Base-by-base conservation (phyloP, 1,139 yeast species). In the Yamadazyma atlantica region DNA sequence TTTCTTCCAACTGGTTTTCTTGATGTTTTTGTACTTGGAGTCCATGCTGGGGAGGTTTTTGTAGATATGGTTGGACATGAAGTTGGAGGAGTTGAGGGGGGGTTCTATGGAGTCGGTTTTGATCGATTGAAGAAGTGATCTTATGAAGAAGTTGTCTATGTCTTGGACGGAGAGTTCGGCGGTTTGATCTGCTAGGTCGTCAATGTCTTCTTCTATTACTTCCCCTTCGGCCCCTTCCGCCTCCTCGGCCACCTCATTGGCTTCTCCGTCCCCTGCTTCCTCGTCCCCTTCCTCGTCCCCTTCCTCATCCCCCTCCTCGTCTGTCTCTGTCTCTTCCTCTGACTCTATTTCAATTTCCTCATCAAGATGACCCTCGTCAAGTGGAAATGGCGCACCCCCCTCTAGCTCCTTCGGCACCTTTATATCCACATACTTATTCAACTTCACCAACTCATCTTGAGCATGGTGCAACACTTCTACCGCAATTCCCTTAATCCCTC, bases 1-100 rank as follows among this genome's bases (percentile, higher is more conserved):
- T 55, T 92, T 92, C 58, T 85, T 89, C 95, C 95, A 90, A 3
- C 90, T 78, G 0, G 96, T 82, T 51, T 80, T 83, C 59, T 89
- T 90, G 51, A 92, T 76, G 42, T 76, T 80, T 31, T 87, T 75
- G 32, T 69, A 70, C n/a, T 62, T 59, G 1, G 75, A 58, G 45
- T 78, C 78, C 30, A 69, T 52, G 11, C 61, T 60, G 0, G 95
- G 95, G n/a, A 90, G 62, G 57, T 88, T 86, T 38, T 77, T 81
- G 48, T 80, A 69, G 11, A 89, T 67, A 51, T 81, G 78, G 33
- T 72, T 75, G 0, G 92, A 75, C 75, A 89, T 80, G 58, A 92
- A 85, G 12, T 73, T 76, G 0, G 97, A 87, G 2, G 95, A 71
- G 3, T 73, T 65, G 2, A 85, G 67, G 2, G 95, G 94, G 2